These are phyloP conservation scores for Wickerhamiella australiensis DNA, from an alignment of 805 yeast species.

Conservation along the genomic window DNA sequence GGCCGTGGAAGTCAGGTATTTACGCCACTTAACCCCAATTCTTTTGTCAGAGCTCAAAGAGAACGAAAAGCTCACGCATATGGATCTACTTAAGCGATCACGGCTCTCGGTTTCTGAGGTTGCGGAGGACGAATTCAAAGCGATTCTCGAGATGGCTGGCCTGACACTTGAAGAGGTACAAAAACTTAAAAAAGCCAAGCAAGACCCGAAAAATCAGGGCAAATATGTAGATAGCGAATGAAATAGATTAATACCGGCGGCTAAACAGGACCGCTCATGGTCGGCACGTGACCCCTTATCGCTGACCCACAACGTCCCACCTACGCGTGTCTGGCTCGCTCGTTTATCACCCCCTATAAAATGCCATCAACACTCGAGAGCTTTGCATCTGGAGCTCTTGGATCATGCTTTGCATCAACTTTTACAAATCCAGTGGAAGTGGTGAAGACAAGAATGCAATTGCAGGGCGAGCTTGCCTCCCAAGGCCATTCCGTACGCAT, in stretches of 20 bases:
- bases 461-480: conserved; percentile 79
- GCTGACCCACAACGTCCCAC: neutral
- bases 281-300: neutral
- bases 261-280: too few species aligned
- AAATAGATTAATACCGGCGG: too few species aligned
- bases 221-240: neutral
- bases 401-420: conserved; percentile 97
- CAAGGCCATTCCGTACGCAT: conserved; percentile 35
- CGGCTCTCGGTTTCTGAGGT: conserved; percentile 44
- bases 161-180: conserved; percentile 20
- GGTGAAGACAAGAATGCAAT: conserved; percentile 88
- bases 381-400: conserved; percentile 79
- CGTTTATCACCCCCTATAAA: too few species aligned
- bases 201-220: conserved; percentile 15
- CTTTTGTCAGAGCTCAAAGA: conserved; percentile 33
- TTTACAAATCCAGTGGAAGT: conserved; percentile 92
- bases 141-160: conserved; percentile 30
- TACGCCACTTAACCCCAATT: conserved; percentile 34
- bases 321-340: too few species aligned
- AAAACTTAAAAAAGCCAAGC: conserved; percentile 14
- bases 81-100: conserved; percentile 39
- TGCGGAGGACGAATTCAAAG: conserved; percentile 33
- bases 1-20: conserved; percentile 41
- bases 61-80: conserved; percentile 29
- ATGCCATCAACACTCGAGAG: conserved; percentile 2